These are phyloP conservation scores for Acorus gramineus DNA, from an alignment of 106 monocot species.

Conservation along the genomic window DNA sequence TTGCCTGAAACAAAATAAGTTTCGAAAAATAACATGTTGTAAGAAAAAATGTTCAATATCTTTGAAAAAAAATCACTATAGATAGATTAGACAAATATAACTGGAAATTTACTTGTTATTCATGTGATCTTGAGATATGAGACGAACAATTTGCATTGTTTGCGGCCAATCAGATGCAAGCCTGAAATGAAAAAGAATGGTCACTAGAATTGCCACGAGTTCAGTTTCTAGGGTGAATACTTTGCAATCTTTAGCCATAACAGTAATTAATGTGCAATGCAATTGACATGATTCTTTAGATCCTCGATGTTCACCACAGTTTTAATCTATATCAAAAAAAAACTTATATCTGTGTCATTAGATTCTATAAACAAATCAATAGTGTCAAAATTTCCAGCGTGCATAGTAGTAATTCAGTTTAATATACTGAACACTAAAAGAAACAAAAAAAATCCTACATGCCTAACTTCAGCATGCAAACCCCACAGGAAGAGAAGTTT, in stretches of 20 bases:
- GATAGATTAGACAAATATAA: not conserved
- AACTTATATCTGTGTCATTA: no score
- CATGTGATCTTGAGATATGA: conserved; percentile 98
- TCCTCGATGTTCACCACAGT: no score
- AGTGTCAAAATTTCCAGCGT: no score
- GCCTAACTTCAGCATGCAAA: no score
- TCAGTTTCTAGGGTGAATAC: not conserved
- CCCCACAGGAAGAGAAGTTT: not conserved
- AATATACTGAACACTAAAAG: no score
- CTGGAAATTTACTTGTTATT: conserved; percentile 57
- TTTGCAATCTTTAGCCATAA: no score
- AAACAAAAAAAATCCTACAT: no score
- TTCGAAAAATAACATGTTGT: not conserved
- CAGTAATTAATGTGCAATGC: no score
- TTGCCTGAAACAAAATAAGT: conserved; percentile 36
- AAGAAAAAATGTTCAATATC: not conserved
- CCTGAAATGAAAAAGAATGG: conserved; percentile 28
- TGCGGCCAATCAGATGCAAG: conserved; percentile 94
- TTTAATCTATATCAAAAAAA: no score
- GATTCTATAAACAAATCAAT: no score
- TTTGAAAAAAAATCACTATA: conserved; percentile 1
- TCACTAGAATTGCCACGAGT: not conserved
- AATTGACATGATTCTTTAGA: no score
- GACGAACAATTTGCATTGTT: conserved; percentile 94
- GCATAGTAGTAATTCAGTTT: no score